These are phyloP conservation scores for Rhododendron mucronatum DNA, from an alignment of 148 eudicot genomes.

Conservation along the genomic window DNA sequence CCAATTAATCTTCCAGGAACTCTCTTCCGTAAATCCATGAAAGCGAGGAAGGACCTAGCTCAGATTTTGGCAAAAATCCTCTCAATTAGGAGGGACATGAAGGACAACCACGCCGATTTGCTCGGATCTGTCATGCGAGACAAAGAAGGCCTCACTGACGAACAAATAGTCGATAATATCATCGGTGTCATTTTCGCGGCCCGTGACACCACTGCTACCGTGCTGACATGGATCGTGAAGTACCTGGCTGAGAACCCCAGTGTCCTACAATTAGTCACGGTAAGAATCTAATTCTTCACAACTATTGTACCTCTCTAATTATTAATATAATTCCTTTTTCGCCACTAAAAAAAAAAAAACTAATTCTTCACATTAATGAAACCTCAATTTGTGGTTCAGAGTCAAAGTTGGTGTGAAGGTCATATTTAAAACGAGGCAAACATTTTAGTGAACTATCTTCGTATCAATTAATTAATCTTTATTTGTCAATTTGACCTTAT, in stretches of 20 bases:
- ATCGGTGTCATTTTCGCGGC: slow-evolving; percentile 78
- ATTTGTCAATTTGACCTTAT: not conserved
- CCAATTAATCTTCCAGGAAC: slow-evolving; percentile 88
- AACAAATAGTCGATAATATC: slow-evolving; percentile 8
- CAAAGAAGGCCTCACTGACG: not conserved
- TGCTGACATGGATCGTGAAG: slow-evolving; percentile 30
- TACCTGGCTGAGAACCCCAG: slow-evolving; percentile 34
- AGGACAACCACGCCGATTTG: slow-evolving; percentile 47
- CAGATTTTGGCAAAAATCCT: slow-evolving; percentile 67
- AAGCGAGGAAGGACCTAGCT: slow-evolving; percentile 72
- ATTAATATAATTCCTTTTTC: no score
- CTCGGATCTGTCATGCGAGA: slow-evolving; percentile 50
- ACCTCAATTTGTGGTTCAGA: not conserved
- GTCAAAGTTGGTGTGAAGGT: not conserved
- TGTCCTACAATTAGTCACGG: slow-evolving; percentile 49
- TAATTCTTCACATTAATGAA: not conserved
- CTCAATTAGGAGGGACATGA: slow-evolving; percentile 42
- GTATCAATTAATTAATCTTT: not conserved
- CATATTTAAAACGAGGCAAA: not conserved
- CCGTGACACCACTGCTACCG: slow-evolving; percentile 67
- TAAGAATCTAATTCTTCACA: slow-evolving; percentile 10
- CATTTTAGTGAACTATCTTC: not conserved
- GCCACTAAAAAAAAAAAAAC: no score
- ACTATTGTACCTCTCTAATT: no score
- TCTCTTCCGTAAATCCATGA: slow-evolving; percentile 82